Conservation (phyloP, 2,329 filamentous ascomycete species). For the Pyrenophora seminiperda region DNA sequence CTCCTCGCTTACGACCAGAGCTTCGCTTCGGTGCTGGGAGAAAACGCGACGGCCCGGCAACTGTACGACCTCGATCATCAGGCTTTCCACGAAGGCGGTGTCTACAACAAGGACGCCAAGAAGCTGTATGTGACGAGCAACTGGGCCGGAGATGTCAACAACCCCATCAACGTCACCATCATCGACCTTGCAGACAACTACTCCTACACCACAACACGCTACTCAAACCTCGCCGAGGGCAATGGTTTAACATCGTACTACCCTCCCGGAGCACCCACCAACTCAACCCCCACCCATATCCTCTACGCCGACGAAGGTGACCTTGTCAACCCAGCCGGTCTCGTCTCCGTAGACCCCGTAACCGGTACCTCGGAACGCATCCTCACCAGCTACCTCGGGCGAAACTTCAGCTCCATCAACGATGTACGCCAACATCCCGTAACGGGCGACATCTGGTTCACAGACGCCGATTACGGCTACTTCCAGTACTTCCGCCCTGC, state of each 20-base stretch:
- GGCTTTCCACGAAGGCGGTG: constrained; percentile 50
- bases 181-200: constrained; percentile 50
- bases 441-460: constrained; percentile 58
- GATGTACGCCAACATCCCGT: constrained; percentile 51
- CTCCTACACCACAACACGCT: constrained; percentile 44
- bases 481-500: constrained; percentile 40
- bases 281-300: constrained; percentile 31
- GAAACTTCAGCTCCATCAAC: constrained; percentile 53
- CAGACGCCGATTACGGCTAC: constrained; percentile 50
- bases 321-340: constrained; percentile 49
- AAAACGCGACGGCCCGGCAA: constrained; percentile 39
- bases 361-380: constrained; percentile 51
- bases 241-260: constrained; percentile 46
- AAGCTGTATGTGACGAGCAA: constrained; percentile 53
- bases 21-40: constrained; percentile 43
- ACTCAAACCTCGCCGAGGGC: constrained; percentile 47
- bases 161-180: constrained; percentile 45
- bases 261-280: constrained; percentile 35
- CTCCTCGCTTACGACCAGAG: constrained; percentile 47
- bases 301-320: constrained; percentile 47
- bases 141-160: constrained; percentile 32
- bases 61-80: constrained; percentile 38
- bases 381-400: constrained; percentile 55
- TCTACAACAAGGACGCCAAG: constrained; percentile 44
- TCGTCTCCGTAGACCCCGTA: constrained; percentile 53